phyloP scores from a whole-genome alignment of 176 grass and related monocot genomes.

The Lolium rigidum region DNA sequence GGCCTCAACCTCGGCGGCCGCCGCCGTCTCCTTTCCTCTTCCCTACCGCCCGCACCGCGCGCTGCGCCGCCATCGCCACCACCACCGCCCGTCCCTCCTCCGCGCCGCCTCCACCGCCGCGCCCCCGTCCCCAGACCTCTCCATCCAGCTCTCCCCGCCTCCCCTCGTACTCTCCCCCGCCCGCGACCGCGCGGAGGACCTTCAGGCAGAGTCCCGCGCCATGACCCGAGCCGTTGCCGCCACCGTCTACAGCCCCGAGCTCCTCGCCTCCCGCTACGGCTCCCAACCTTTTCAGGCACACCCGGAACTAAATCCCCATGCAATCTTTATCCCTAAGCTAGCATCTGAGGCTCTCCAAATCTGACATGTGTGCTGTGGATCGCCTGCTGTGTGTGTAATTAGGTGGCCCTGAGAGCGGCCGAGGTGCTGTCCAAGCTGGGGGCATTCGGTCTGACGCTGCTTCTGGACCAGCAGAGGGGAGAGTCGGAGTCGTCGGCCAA shows the following conservation, averaged over 20 bases:
- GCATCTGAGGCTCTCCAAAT: background rate
- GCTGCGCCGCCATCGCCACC: background rate
- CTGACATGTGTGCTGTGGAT: constrained; percentile 2
- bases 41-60: background rate
- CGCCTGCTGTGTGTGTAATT: constrained; percentile 35
- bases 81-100: background rate
- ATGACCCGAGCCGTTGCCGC: constrained; percentile 74
- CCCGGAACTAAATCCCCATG: constrained; percentile 6
- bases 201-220: constrained; percentile 87
- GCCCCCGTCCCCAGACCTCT: constrained; percentile 46
- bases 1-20: constrained; percentile 30
- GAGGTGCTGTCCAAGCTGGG: constrained; percentile 81
- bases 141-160: constrained; percentile 58
- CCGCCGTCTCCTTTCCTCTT: constrained; percentile 25
- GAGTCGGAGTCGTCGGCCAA: constrained; percentile 32
- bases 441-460: constrained; percentile 57
- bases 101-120: constrained; percentile 66
- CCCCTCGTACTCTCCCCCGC: constrained; percentile 35
- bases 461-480: constrained; percentile 72
- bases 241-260: constrained; percentile 77
- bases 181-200: constrained; percentile 68
- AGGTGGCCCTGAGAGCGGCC: constrained; percentile 70
- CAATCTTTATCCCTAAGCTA: background rate
- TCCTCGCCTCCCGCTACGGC: constrained; percentile 75
- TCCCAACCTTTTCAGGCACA: constrained; percentile 70